phyloP scores from a whole-genome alignment of 1,284 basidiomycete species.

The Quambalaria eucalypti region DNA sequence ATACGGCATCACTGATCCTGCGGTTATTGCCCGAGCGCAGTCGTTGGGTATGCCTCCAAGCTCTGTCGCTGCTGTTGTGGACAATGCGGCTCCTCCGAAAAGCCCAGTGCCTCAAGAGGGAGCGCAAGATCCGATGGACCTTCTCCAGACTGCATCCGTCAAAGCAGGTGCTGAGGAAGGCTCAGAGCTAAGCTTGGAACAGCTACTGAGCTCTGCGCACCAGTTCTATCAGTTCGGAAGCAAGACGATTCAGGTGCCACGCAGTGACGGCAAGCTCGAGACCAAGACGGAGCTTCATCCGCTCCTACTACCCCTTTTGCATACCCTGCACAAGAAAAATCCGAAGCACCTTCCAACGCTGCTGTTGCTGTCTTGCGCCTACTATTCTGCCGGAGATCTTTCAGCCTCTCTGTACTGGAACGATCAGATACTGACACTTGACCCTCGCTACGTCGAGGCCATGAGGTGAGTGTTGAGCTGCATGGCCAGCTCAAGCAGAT shows the following conservation, averaged over 20 bases:
- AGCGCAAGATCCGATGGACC: slow-evolving; percentile 33
- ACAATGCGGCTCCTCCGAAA: background rate
- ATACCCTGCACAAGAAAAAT: slow-evolving; percentile 37
- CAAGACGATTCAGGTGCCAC: background rate
- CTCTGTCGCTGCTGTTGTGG: background rate
- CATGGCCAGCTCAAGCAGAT: no score
- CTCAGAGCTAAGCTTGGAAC: slow-evolving; percentile 13
- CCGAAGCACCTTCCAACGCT: slow-evolving; percentile 35
- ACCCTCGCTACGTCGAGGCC: slow-evolving; percentile 47
- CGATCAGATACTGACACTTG: slow-evolving; percentile 39
- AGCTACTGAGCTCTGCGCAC: slow-evolving; percentile 43
- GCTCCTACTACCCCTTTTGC: slow-evolving; percentile 35
- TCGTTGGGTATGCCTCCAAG: background rate
- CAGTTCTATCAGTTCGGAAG: slow-evolving; percentile 28
- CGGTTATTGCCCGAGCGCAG: background rate
- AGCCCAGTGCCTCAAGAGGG: slow-evolving; percentile 12
- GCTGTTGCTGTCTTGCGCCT: slow-evolving; percentile 39
- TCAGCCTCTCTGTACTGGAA: slow-evolving; percentile 47
- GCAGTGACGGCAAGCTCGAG: background rate
- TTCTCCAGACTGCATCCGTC: slow-evolving; percentile 25
- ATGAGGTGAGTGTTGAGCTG: no score
- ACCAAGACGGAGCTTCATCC: slow-evolving; percentile 28
- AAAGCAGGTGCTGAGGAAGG: slow-evolving; percentile 10
- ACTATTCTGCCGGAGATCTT: slow-evolving; percentile 34
- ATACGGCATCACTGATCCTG: no score